Conservation (phyloP, 257 asterid genomes). For the Solanum pennellii region DNA sequence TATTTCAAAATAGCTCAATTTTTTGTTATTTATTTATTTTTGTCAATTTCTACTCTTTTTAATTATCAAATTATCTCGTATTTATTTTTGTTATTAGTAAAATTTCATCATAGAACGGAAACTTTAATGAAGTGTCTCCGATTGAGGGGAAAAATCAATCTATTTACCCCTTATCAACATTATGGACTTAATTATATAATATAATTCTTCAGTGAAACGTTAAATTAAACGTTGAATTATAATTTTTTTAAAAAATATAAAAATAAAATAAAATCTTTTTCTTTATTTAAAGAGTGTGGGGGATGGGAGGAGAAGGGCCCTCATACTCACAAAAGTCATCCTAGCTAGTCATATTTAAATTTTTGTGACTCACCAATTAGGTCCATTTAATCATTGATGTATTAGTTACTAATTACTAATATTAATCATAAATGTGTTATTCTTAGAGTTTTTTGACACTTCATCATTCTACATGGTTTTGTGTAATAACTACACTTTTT, state of each 20-base stretch:
- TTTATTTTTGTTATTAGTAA: too few species aligned
- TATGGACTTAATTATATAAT: too few species aligned
- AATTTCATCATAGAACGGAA: rapidly evolving
- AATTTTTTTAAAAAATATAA: background rate
- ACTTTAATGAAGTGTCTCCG: too few species aligned
- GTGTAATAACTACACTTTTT: background rate
- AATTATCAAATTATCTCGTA: too few species aligned
- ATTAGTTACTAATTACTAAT: background rate
- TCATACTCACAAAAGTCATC: background rate
- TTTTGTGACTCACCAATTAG: background rate
- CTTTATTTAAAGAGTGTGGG: background rate
- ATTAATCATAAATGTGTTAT: background rate
- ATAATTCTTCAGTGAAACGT: too few species aligned
- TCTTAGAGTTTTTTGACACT: background rate
- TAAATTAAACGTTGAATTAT: background rate
- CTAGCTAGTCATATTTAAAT: background rate
- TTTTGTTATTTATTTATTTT: background rate
- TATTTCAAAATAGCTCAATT: too few species aligned
- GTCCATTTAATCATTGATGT: slow-evolving; percentile 14
- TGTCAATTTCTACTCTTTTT: background rate
- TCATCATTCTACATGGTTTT: background rate
- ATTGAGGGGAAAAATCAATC: too few species aligned
- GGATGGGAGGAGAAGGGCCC: background rate
- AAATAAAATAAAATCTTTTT: background rate
- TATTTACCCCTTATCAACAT: too few species aligned